phyloP scores from a whole-genome alignment of 192 early-diverging fungal species.

The Coemansia sp. region DNA sequence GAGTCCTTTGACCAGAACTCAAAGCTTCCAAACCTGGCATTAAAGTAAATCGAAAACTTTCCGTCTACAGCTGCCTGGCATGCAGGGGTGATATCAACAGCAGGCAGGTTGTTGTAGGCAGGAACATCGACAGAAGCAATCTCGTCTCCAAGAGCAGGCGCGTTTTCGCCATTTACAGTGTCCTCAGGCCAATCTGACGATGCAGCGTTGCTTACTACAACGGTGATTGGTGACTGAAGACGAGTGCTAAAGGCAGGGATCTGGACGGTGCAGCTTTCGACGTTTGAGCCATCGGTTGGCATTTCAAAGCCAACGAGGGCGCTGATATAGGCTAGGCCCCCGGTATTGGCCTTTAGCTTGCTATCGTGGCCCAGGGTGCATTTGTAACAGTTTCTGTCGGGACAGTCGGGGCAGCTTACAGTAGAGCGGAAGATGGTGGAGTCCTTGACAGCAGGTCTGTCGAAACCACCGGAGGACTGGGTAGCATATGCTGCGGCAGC shows the following conservation, averaged over 20 bases:
- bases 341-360: conserved; percentile 33
- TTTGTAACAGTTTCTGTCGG: conserved; percentile 48
- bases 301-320: conserved; percentile 41
- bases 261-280: conserved; percentile 34
- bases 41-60: conserved; percentile 4
- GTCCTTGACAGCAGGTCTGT: conserved; percentile 42
- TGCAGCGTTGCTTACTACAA: conserved; percentile 16
- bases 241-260: conserved; percentile 37
- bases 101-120: conserved; percentile 17
- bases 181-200: conserved; percentile 34
- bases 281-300: conserved; percentile 18
- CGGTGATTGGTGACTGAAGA: conserved; percentile 17
- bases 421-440: conserved; percentile 49
- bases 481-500: not conserved
- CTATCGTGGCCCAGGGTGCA: conserved; percentile 38
- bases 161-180: conserved; percentile 35
- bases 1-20: conserved; percentile 51
- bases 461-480: not conserved
- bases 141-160: conserved; percentile 16
- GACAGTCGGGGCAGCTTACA: conserved; percentile 40
- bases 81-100: conserved; percentile 34
- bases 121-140: conserved; percentile 32
- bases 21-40: conserved; percentile 21
- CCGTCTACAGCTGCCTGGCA: conserved; percentile 20
- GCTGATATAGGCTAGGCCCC: conserved; percentile 29